Percentiles rank a stretch among this genome's conserved stretches.
Evolutionary conservation across 257 asterid species (phyloP).

Genomic region (Avicennia marina): DNA sequence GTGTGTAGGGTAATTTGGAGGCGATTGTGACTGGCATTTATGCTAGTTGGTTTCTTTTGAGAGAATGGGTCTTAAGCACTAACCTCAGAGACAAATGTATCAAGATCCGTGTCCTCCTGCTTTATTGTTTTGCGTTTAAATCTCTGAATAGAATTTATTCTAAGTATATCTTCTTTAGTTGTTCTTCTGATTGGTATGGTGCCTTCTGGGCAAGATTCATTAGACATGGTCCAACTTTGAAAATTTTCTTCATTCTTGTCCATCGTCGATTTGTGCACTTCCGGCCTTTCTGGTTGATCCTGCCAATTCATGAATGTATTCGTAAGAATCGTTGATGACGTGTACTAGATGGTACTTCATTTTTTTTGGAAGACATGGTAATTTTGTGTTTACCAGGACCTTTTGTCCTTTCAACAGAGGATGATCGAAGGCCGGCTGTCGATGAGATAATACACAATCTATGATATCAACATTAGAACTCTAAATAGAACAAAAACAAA

Average conservation of each 20-base stretch:
- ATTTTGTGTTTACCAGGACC: slow-evolving; percentile 44
- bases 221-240: slow-evolving; percentile 70
- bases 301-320: slow-evolving; percentile 20
- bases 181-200: slow-evolving; percentile 83
- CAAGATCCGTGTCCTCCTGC: slow-evolving; percentile 73
- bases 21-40: no score
- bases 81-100: slow-evolving; percentile 84
- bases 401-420: slow-evolving; percentile 66
- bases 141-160: slow-evolving; percentile 51
- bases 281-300: slow-evolving; percentile 87
- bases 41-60: no score
- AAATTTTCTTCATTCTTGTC: slow-evolving; percentile 39
- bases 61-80: neutral
- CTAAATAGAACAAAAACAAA: no score
- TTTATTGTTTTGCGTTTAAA: slow-evolving; percentile 59
- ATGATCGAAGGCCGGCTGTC: slow-evolving; percentile 93
- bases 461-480: slow-evolving; percentile 91
- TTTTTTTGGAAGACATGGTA: neutral
- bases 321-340: neutral
- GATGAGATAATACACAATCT: slow-evolving; percentile 70
- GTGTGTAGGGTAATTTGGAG: no score
- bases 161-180: slow-evolving; percentile 50
- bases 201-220: slow-evolving; percentile 75
- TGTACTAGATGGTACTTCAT: neutral
- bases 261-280: slow-evolving; percentile 31